A percentile compares a stretch with the other conserved stretches of the same genome.
phyloP scores from a whole-genome alignment of 2,329 filamentous ascomycete genomes.

The Talaromyces sp. region DNA sequence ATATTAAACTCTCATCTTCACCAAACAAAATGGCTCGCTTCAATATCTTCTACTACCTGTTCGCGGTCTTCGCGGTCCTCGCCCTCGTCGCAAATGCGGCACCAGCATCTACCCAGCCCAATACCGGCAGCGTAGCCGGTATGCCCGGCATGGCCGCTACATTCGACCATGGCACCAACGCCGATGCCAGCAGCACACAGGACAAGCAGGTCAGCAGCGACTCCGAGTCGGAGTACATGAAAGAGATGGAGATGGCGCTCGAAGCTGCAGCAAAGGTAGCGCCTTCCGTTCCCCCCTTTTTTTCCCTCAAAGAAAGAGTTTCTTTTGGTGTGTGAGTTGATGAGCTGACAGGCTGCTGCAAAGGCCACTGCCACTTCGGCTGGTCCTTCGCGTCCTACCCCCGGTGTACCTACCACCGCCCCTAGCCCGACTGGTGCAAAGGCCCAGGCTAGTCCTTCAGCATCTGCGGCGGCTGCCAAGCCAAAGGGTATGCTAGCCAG shows the following conservation, averaged over 20 bases:
- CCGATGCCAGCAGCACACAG: not conserved
- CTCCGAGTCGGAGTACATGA: conserved; percentile 10
- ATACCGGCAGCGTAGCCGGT: conserved; percentile 13
- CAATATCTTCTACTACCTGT: conserved; percentile 26
- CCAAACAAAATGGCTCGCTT: conserved; percentile 31
- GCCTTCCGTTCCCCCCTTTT: not conserved
- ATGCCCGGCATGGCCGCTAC: conserved; percentile 11
- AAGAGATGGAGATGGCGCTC: conserved; percentile 13
- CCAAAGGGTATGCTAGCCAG: not conserved
- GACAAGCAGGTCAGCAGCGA: not conserved
- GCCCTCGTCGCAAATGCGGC: conserved; percentile 30
- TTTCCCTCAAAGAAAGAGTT: not conserved
- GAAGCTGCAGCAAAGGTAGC: conserved; percentile 12
- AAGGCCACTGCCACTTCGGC: conserved; percentile 16
- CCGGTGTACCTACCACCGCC: conserved; percentile 10
- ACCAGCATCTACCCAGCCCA: conserved; percentile 21
- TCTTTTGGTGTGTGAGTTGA: not conserved
- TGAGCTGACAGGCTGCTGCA: conserved; percentile 16
- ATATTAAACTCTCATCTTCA: conserved; percentile 2
- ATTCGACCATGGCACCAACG: not conserved
- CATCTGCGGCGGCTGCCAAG: conserved; percentile 7
- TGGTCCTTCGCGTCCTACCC: conserved; percentile 11
- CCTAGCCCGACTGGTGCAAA: conserved; percentile 4
- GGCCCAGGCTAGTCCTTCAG: not conserved
- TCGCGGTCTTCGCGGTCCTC: conserved; percentile 30